Evolutionary conservation across 192 early-diverging fungal species (phyloP), one percentile per base, ranked within the genome.

Genomic region (Entrophospora sp.): DNA sequence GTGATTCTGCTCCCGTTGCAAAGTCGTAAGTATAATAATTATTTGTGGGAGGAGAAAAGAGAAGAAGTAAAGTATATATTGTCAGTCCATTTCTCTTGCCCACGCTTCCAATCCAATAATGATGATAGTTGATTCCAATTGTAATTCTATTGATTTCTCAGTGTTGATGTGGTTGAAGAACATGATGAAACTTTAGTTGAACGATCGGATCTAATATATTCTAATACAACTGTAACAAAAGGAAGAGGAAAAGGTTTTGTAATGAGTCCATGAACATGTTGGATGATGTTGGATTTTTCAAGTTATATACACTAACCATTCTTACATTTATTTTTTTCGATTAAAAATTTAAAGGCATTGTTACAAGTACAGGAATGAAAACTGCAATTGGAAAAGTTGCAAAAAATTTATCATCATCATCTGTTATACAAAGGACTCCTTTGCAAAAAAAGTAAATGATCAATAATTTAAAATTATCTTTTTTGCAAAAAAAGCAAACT

Each of bases 361-460:
- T 93, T 40, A 89, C 90, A 32, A 77, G 85, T 20, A 91, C 87
- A 2, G 93, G 89, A 34, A 87, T 89, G 83, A 49, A 72, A n/a
- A 93, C 94, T 16, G 93, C 96, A 71, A 93, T 97, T 56, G 95
- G 95, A 31, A 81, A 87, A 68, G 96, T 97, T 22, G 89, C 90
- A 57, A 89, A 88, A 25, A 85, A 88, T 32, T 87, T 97, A 10
- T 72, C 85, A 77, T 78, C 79, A 51, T 76, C 77, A 22, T 64
- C 73, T 52, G 75, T 77, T 55, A 66, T 61, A 68, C 74, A 75
- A 37, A 77, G 77, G 63, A 89, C 87, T 25, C 84, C 85, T 14
- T 74, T 89, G 34, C 87, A 89, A 68, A 82, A 77, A 69, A 76
- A 74, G 27, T 74, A 45, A 4, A 4, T n/a, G n/a, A n/a, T n/a